Evolutionary conservation across 345 rosid genomes (phyloP).

Genomic region (Eucalyptus curtisii): DNA sequence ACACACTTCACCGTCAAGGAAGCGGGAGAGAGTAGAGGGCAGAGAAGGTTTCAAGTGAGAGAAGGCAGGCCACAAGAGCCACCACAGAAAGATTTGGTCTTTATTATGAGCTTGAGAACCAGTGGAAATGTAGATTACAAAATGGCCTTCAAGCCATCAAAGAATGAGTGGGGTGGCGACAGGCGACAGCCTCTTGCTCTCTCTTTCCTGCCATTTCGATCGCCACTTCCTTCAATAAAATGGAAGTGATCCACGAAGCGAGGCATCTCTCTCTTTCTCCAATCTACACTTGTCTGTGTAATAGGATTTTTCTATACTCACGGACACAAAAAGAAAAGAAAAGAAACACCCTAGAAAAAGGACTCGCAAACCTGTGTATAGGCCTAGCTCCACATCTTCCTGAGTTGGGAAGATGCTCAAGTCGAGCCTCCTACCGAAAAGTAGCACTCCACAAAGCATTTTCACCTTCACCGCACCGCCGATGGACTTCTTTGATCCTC

Average conservation of each 20-base stretch:
- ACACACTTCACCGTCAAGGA: background rate
- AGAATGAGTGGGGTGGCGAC: conserved; percentile 9
- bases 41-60: background rate
- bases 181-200: background rate
- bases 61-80: background rate
- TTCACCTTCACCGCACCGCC: conserved; percentile 90
- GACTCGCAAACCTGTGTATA: background rate
- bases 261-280: conserved; percentile 2
- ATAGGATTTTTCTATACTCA: conserved; percentile 5
- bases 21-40: background rate
- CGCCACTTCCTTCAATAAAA: background rate
- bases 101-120: conserved; percentile 20
- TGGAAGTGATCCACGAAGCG: conserved; percentile 8
- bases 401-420: conserved; percentile 17
- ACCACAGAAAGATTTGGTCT: background rate
- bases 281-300: background rate
- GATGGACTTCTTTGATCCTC: conserved; percentile 83
- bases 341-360: background rate
- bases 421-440: conserved; percentile 13
- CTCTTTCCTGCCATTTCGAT: background rate
- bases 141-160: conserved; percentile 29
- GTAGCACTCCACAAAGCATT: conserved; percentile 80
- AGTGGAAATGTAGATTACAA: conserved; percentile 21
- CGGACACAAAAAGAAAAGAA: background rate
- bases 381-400: conserved; percentile 7